Evolutionary conservation across 169 alveolate species (phyloP).

Genomic region (Ichthyophthirius multifiliis): DNA sequence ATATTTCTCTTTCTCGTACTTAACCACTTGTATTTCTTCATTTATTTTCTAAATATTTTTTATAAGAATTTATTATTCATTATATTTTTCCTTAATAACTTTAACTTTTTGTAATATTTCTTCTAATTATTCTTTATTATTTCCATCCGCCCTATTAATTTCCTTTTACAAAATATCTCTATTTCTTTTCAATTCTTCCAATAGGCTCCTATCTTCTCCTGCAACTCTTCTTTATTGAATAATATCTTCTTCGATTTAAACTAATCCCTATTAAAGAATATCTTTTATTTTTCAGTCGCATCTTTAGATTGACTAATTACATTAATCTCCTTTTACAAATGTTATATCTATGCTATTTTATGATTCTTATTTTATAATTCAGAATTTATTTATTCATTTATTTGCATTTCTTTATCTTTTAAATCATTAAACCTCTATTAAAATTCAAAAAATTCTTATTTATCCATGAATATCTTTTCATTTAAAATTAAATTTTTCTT

Average conservation of each 20-base stretch:
- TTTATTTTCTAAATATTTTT: slow-evolving; percentile 50
- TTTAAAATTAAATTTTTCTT: too few relatives aligned
- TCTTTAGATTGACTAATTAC: slow-evolving; percentile 29
- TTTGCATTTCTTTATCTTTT: too few relatives aligned
- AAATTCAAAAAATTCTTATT: too few relatives aligned
- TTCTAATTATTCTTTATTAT: slow-evolving; percentile 40
- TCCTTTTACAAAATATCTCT: slow-evolving; percentile 48
- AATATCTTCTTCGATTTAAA: slow-evolving; percentile 54
- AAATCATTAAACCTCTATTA: too few relatives aligned
- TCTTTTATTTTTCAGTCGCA: slow-evolving; percentile 43
- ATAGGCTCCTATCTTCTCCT: slow-evolving; percentile 37
- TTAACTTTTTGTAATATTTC: slow-evolving; percentile 43
- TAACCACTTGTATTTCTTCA: slow-evolving; percentile 45
- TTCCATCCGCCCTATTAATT: slow-evolving; percentile 44
- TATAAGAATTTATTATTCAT: slow-evolving; percentile 52
- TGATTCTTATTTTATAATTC: background rate
- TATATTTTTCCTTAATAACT: slow-evolving; percentile 47
- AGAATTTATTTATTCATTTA: background rate
- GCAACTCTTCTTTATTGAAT: slow-evolving; percentile 34
- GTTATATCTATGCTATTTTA: background rate
- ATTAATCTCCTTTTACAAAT: background rate
- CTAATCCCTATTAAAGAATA: slow-evolving; percentile 42
- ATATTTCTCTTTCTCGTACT: slow-evolving; percentile 63
- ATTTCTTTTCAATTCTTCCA: slow-evolving; percentile 50
- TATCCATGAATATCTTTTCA: too few relatives aligned